Percentiles rank a stretch among this genome's conserved stretches.
Evolutionary conservation across 768 basidiomycete genomes (phyloP).

Genomic region (Nidularia sp.): DNA sequence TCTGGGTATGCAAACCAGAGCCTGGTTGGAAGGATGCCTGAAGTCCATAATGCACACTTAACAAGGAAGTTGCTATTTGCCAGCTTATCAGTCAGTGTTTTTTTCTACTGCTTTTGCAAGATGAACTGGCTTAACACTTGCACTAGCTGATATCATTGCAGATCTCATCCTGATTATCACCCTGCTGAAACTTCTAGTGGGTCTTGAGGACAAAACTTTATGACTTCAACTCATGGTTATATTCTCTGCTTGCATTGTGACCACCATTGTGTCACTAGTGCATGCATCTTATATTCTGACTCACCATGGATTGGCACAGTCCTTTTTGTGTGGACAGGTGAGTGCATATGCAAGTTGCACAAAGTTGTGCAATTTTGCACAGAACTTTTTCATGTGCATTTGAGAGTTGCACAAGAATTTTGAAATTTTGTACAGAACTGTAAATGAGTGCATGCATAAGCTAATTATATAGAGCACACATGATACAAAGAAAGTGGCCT

Average conservation of each 20-base stretch:
- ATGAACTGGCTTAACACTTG: background rate
- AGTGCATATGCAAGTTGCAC: too few relatives aligned
- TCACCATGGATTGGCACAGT: too few relatives aligned
- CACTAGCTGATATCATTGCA: slow-evolving; percentile 8
- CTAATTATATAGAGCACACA: too few relatives aligned
- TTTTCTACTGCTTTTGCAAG: background rate
- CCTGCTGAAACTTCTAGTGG: slow-evolving; percentile 7
- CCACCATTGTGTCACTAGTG: slow-evolving; percentile 42
- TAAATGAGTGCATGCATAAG: too few relatives aligned
- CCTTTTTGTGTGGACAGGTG: too few relatives aligned
- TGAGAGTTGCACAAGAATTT: too few relatives aligned
- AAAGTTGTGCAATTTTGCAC: too few relatives aligned
- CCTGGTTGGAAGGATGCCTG: slow-evolving; percentile 30
- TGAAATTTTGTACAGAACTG: too few relatives aligned
- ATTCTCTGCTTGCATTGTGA: slow-evolving; percentile 51
- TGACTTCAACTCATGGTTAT: slow-evolving; percentile 31
- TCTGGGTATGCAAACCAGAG: slow-evolving; percentile 37
- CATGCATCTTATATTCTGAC: slow-evolving; percentile 38
- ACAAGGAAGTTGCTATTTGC: slow-evolving; percentile 42
- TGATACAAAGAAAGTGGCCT: too few relatives aligned
- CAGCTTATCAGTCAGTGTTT: slow-evolving; percentile 45
- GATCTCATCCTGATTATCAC: slow-evolving; percentile 4
- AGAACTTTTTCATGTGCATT: too few relatives aligned
- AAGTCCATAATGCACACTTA: slow-evolving; percentile 37
- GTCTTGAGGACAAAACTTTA: slow-evolving; percentile 9